A percentile compares a stretch with the other conserved stretches of the same genome.
Conservation (phyloP, 108 stramenopile species). For the Cylindrotheca closterium region DNA sequence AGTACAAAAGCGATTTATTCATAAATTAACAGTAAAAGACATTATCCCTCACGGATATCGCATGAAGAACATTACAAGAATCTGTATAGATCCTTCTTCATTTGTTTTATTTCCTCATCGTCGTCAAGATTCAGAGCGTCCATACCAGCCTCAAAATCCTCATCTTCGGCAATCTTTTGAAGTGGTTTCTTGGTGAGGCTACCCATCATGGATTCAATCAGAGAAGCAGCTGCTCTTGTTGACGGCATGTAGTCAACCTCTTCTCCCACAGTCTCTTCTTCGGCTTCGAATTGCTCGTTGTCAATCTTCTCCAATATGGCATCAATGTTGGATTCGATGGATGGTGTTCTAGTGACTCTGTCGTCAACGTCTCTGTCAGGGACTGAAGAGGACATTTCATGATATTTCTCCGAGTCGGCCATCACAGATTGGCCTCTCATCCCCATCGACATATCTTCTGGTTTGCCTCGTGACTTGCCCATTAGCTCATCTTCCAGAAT, state of each 20-base stretch:
- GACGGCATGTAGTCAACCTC: slow-evolving; percentile 1
- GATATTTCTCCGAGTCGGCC: neutral
- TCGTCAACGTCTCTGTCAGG: too few species aligned
- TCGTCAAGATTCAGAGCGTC: neutral
- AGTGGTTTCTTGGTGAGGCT: neutral
- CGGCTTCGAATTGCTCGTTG: neutral
- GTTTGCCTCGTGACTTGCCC: neutral
- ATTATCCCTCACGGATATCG: too few species aligned
- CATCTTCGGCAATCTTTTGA: neutral
- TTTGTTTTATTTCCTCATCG: neutral
- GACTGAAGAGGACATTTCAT: too few species aligned
- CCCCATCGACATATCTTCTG: neutral
- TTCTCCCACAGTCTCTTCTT: neutral
- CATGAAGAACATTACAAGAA: neutral
- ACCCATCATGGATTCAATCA: neutral
- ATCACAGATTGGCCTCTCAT: neutral
- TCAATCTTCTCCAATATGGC: neutral
- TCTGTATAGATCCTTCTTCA: neutral
- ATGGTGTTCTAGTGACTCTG: too few species aligned
- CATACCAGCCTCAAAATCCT: neutral
- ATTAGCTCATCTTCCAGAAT: neutral
- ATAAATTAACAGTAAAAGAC: too few species aligned
- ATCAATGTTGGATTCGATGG: neutral
- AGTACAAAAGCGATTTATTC: too few species aligned
- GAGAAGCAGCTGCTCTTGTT: neutral